Evolutionary conservation across 345 rosid species (phyloP), one percentile per base, ranked within the genome.

Genomic region (Orychophragmus violaceus): DNA sequence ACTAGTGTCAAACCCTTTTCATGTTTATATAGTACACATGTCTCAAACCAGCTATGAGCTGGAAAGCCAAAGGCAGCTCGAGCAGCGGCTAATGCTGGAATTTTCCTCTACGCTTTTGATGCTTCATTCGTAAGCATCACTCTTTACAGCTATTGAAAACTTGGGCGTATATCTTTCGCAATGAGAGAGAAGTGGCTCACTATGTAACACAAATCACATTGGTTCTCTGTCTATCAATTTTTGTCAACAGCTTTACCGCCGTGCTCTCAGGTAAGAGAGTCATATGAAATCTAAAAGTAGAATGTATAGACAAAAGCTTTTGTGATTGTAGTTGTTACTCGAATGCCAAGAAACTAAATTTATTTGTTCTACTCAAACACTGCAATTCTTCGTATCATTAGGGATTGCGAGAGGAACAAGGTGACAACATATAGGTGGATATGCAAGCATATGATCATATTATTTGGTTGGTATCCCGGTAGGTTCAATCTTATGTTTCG

Each of bases 361-460:
- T 46, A 19, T 17, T 0, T 17, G 33, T 57, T 48, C 53, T 11
- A 21, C 3, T 14, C 16, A 24, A 42, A 18, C 24, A 45, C 50
- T 18, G 6, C 24, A 8, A 49, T 49, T 23, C 30, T 9, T 49
- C 30, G 13, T 50, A 50, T 24, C 56, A 32, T n/a, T 25, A 50
- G 96, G 91, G 25, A 62, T 83, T 21, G 87, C 85, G 1, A 84
- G 92, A 66, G 96, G 92, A 55, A 24, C 78, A 36, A 87, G 96
- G 2, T 79, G 90, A 88, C 90, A 88, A 74, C 55, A 78, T 29
- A 74, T 79, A 19, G 92, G 85, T 53, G 91, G 82, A 0, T 84
- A 77, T 39, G 70, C 84, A 21, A 88, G 83, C 66, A 71, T 86
- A 3, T 90, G 79, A 24, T 85, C 92, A 1, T 86, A 49, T 58